Evolutionary conservation across 352 stramenopile species (phyloP), one percentile per base, ranked within the genome.

Genomic region (Globisporangium nunn): DNA sequence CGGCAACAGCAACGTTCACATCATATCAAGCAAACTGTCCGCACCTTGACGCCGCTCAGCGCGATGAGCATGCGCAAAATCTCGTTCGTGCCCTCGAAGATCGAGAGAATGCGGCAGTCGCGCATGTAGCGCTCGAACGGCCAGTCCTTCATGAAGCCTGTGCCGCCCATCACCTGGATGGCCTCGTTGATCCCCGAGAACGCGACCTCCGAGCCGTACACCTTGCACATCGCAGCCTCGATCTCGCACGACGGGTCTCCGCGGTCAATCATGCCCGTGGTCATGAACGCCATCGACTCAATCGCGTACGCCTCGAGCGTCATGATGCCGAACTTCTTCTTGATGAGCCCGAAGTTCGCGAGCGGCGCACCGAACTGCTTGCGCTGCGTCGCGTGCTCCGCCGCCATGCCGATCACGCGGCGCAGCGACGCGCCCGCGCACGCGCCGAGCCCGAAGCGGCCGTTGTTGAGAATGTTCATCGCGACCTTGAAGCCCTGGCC

Each of bases 391-490:
- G 82, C 82, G 55, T 93, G 82, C 55, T 91, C 78, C 2, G 79
- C 80, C 6, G 80, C 76, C 51, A 71, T 74, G 30, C 71, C 65
- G 17, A 93, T 74, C 31, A 95, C 70, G 39, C 82, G 81, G 8
- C 81, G 80, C 49, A 95, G 66, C 17, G 77, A 89, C 6, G 76
- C 71, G 18, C 79, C 85, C 44, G 85, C 76, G 41, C 79, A 87
- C 4, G 85, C 85, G 41, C 85, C 85, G 45, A 95, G 73, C 2
- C 83, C 83, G 45, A 95, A 95, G 40, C 86, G 83, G 37, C 96
- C 96, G 79, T 98, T 97, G 78, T 97, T 95, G 8, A 97, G 68
- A 40, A 93, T 95, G 53, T 94, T 92, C 85, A 97, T 97, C 35
- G 89, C 89, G 44, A 97, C 85, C 58, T 96, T 96, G 65, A 97